Evolutionary conservation across 257 asterid species (phyloP), one percentile per base, ranked within the genome.

Genomic region (Voacanga thouarsii): DNA sequence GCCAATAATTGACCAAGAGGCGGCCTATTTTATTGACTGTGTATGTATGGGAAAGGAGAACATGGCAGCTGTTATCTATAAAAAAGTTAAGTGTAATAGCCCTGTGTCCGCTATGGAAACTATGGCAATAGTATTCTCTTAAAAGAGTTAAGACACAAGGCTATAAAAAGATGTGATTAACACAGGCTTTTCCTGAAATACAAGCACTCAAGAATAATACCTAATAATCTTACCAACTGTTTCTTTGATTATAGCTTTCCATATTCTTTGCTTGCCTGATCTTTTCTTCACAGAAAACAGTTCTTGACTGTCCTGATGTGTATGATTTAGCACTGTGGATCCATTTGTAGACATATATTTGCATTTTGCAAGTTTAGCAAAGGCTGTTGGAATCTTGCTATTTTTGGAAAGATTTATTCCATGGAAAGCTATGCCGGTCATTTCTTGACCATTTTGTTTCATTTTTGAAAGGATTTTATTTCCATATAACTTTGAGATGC

Each of bases 391-490:
- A 16, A 0, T 66, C 33, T 18, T 39, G 45, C 72, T 26, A 6
- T 30, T 59, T 10, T 26, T 6, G 21, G 11, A 53, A 69, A 49
- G n/a, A 14, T n/a, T 18, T 56, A 56, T n/a, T 53, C 33, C 37
- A 33, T 33, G 37, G 2, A 33, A 33, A 33, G 37, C 37, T 19
- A 28, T 24, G 33, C 0, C 11, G 14, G 51, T 57, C 33, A 21
- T 70, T 33, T 44, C 26, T 44, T 18, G 39, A 51, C 21, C 28
- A 33, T 28, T 39, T 24, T 61, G 45, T 49, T 10, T 12, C 33
- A 61, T 37, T 39, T 71, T 77, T 44, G 49, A 33, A 39, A 79
- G 75, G 77, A 41, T 45, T 11, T 75, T 26, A 50, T 78, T 80
- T 80, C 63, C 28, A 11, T 71, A 26, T 75, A 72, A 55, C 60